A percentile compares a stretch with the other conserved stretches of the same genome.
These are phyloP conservation scores for Arxiozyma slooffiae DNA, from an alignment of 1,139 yeast species.

Conservation along the genomic window DNA sequence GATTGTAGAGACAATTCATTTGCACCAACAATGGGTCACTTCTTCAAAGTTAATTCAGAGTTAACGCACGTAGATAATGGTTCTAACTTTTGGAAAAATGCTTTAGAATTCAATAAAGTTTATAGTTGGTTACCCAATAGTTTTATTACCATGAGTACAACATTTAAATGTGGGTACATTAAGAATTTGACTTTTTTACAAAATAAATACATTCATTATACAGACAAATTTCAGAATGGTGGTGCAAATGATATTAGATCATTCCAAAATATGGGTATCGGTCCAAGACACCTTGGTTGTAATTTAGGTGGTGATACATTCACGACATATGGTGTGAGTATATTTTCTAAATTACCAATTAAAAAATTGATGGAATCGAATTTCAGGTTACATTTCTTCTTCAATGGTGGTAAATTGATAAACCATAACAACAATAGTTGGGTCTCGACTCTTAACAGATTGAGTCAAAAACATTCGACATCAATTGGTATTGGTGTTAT, in stretches of 20 bases:
- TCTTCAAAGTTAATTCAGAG: constrained; percentile 49
- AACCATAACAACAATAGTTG: constrained; percentile 30
- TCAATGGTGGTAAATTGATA: constrained; percentile 65
- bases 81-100: constrained; percentile 23
- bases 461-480: constrained; percentile 40
- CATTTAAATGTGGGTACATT: constrained; percentile 46
- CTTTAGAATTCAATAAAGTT: constrained; percentile 42
- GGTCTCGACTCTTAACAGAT: constrained; percentile 14
- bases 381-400: constrained; percentile 58
- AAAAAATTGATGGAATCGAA: constrained; percentile 42
- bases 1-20: constrained; percentile 51
- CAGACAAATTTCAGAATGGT: constrained; percentile 54
- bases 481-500: constrained; percentile 65
- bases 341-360: constrained; percentile 58
- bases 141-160: constrained; percentile 34
- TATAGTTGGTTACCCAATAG: constrained; percentile 22
- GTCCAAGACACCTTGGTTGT: constrained; percentile 55
- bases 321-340: constrained; percentile 59
- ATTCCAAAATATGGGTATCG: constrained; percentile 53
- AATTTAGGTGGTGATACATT: constrained; percentile 77
- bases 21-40: constrained; percentile 51
- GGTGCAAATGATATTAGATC: constrained; percentile 31
- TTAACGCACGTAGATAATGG: constrained; percentile 15
- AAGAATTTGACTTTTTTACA: constrained; percentile 30
- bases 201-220: constrained; percentile 22